These are phyloP conservation scores for Leccinum griseonigrum DNA, from an alignment of 1,284 basidiomycete genomes.

Conservation along the genomic window DNA sequence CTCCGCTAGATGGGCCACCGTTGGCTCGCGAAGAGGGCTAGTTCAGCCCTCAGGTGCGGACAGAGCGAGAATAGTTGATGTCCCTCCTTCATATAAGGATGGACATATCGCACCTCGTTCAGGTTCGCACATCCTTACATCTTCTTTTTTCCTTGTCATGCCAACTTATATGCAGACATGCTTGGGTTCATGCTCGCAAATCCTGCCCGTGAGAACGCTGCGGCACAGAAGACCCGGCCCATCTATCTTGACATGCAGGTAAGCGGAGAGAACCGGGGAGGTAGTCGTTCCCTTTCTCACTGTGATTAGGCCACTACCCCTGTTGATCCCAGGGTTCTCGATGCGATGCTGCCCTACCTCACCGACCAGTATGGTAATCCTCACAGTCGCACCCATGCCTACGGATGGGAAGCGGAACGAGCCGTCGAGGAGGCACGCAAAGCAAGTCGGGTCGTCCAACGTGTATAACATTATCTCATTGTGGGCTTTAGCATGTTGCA, in stretches of 20 bases:
- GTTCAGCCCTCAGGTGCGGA: slow-evolving; percentile 79
- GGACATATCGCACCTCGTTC: slow-evolving; percentile 68
- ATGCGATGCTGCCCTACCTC: slow-evolving; percentile 95
- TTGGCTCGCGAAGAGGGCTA: slow-evolving; percentile 42
- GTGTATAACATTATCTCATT: slow-evolving; percentile 15
- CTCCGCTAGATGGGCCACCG: slow-evolving; percentile 19
- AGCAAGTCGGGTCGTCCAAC: slow-evolving; percentile 39
- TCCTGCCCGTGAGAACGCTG: slow-evolving; percentile 59
- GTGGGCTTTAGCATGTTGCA: slow-evolving; percentile 69
- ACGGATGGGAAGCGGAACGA: slow-evolving; percentile 98
- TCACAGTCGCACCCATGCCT: slow-evolving; percentile 96
- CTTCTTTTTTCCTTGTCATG: neutral
- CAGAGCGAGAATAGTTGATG: slow-evolving; percentile 75
- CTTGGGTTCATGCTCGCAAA: slow-evolving; percentile 85
- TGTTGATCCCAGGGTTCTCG: slow-evolving; percentile 94
- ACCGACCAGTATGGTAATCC: slow-evolving; percentile 99
- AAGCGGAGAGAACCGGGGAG: neutral
- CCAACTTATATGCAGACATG: slow-evolving; percentile 58
- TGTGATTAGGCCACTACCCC: slow-evolving; percentile 86
- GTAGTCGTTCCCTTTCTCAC: slow-evolving; percentile 14
- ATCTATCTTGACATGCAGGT: slow-evolving; percentile 98
- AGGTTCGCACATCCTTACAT: slow-evolving; percentile 42
- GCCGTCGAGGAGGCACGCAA: slow-evolving; percentile 91
- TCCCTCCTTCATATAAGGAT: slow-evolving; percentile 70
- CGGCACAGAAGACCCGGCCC: slow-evolving; percentile 70